Evolutionary conservation across 2,329 filamentous ascomycete species (phyloP).

Genomic region (Penicillium sp.): DNA sequence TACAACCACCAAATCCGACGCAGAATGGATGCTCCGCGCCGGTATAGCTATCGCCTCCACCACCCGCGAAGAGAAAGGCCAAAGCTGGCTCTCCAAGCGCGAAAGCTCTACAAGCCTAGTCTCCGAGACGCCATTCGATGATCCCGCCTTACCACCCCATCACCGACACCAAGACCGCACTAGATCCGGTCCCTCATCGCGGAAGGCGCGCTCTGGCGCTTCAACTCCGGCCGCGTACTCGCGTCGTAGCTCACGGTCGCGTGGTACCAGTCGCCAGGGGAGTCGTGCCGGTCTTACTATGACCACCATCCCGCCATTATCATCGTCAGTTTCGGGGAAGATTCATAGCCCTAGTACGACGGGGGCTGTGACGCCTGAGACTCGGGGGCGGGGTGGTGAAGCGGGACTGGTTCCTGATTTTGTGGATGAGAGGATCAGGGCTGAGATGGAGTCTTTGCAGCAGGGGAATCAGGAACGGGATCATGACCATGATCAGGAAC

Average conservation of each 20-base stretch:
- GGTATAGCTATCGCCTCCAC: slow-evolving; percentile 58
- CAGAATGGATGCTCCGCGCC: slow-evolving; percentile 61
- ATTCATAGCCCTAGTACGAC: slow-evolving; percentile 4
- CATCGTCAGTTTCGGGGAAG: slow-evolving; percentile 7
- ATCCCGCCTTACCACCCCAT: slow-evolving; percentile 24
- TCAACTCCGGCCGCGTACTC: slow-evolving; percentile 38
- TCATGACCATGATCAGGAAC: slow-evolving; percentile 10
- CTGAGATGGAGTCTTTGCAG: slow-evolving; percentile 38
- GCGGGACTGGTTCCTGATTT: slow-evolving; percentile 48
- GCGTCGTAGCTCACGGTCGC: slow-evolving; percentile 35
- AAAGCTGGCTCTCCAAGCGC: slow-evolving; percentile 59
- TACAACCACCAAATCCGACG: slow-evolving; percentile 31
- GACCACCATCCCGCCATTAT: slow-evolving; percentile 24
- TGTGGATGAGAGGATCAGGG: slow-evolving; percentile 45
- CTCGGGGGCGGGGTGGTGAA: slow-evolving; percentile 11
- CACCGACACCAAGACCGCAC: slow-evolving; percentile 26
- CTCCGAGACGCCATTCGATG: slow-evolving; percentile 36
- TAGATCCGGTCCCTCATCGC: slow-evolving; percentile 23
- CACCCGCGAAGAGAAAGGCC: slow-evolving; percentile 61
- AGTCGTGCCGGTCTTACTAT: slow-evolving; percentile 40
- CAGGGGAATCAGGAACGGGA: slow-evolving; percentile 10
- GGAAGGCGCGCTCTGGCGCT: slow-evolving; percentile 33
- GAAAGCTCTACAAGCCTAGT: slow-evolving; percentile 57
- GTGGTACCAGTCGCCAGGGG: slow-evolving; percentile 31
- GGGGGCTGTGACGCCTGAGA: slow-evolving; percentile 14